phyloP scores from a whole-genome alignment of 768 basidiomycete genomes.

The Butyriboletus loyo region DNA sequence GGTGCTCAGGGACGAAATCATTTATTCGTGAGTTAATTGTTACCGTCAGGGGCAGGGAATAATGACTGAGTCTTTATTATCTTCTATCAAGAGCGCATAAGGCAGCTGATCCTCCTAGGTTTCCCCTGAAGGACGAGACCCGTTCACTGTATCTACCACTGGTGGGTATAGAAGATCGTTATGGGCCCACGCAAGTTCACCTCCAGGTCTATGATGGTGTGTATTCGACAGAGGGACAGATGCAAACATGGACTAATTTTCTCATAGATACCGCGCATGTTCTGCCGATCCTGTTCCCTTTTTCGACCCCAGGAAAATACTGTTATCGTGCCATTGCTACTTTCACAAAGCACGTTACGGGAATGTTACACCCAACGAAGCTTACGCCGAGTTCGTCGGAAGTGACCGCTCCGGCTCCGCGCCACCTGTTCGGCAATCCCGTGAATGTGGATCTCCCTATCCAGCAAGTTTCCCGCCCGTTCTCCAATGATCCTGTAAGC shows the following conservation, averaged over 20 bases:
- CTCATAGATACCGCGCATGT: constrained; percentile 65
- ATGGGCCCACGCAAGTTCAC: constrained; percentile 76
- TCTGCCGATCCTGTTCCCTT: constrained; percentile 69
- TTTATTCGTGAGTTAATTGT: constrained; percentile 63
- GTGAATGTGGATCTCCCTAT: background rate
- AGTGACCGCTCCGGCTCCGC: background rate
- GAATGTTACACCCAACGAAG: constrained; percentile 30
- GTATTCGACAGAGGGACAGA: constrained; percentile 16
- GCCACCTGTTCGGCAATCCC: constrained; percentile 1
- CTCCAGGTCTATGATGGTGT: constrained; percentile 89
- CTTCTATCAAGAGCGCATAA: constrained; percentile 71
- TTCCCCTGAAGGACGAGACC: constrained; percentile 44
- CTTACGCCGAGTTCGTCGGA: constrained; percentile 11
- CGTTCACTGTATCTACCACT: constrained; percentile 56
- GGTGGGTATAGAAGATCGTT: constrained; percentile 49
- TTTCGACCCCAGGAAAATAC: constrained; percentile 75
- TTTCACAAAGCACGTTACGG: constrained; percentile 67
- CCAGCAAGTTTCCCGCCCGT: background rate
- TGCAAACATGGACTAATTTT: constrained; percentile 10
- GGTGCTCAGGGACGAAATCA: constrained; percentile 87
- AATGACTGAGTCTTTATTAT: background rate
- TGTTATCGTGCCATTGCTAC: constrained; percentile 75
- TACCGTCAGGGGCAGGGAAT: background rate
- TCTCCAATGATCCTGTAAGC: background rate
- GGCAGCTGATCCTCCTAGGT: constrained; percentile 79